Base-by-base conservation (phyloP, 345 rosid species). In the Rhodamnia rubescens region DNA sequence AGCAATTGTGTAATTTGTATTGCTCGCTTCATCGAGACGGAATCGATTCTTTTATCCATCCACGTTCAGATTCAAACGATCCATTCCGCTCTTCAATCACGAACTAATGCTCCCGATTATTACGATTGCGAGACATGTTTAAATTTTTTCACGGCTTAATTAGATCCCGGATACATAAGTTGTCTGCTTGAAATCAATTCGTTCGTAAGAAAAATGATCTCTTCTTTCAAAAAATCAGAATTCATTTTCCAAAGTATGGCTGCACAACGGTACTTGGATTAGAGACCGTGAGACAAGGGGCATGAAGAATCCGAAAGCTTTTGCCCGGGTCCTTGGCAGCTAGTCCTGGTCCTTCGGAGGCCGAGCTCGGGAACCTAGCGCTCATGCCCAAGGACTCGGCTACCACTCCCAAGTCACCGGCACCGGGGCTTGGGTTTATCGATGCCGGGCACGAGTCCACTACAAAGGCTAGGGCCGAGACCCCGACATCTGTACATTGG, bases 321-420 rank as follows among this genome's bases (percentile, higher is more conserved):
- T 8, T 8, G 12, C 44, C 22, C 6, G 9, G 9, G 24, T 69
- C 24, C 44, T 32, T 0, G 10, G 0, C 3, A 69, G 24, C 13
- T 8, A 10, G 1, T 24, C 13, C 0, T 0, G 3, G 24, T 69
- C 44, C 24, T 0, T 0, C 9, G 32, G 6, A 4, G 47, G 78
- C 10, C 6, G 5, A 1, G 42, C 44, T 21, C 8, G 18, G 22
- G 22, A 32, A 22, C 75, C 44, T 16, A 4, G 20, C 15, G 18
- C 12, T 11, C 42, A 32, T 64, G 6, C 24, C 11, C 6, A 4
- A 13, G 0, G 36, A 64, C 44, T 0, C 1, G 0, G 11, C 47
- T 18, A 6, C 24, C 44, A 69, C 22, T 69, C 24, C 13, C 47
- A 69, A 32, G 12, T 18, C 78, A 69, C 5, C 4, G 1, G 47